These are phyloP conservation scores for Chaetomium olivaceum DNA, from an alignment of 2,329 filamentous ascomycete species.

Conservation along the genomic window DNA sequence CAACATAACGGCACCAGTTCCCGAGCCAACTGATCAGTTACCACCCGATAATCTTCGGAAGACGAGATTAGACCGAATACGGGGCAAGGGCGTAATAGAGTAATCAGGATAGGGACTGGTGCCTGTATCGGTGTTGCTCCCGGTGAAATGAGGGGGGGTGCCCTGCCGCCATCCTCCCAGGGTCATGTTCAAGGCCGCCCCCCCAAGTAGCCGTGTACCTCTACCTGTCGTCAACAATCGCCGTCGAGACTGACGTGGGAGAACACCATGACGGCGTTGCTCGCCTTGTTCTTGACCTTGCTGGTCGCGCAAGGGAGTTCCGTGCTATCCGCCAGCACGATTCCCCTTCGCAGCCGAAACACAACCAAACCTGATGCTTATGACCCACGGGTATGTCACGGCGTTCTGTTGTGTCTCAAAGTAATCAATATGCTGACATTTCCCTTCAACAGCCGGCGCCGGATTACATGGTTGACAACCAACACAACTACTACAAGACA, in stretches of 20 bases:
- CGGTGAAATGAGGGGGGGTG: background rate
- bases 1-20: too few relatives aligned
- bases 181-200: background rate
- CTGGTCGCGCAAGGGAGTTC: background rate
- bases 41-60: background rate
- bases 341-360: background rate
- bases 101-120: background rate
- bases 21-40: background rate
- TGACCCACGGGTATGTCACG: background rate
- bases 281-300: background rate
- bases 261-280: background rate
- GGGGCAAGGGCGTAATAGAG: background rate
- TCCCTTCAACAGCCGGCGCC: background rate
- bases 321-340: background rate
- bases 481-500: background rate
- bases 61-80: background rate
- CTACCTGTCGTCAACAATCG: background rate
- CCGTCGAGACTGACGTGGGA: background rate
- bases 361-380: background rate
- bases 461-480: constrained; percentile 7
- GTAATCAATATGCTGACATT: background rate
- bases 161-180: background rate
- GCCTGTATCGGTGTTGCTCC: background rate
- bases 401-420: background rate
- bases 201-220: background rate